Evolutionary conservation across 345 rosid species (phyloP), one percentile per base, ranked within the genome.

Genomic region (Ailanthus altissimus): DNA sequence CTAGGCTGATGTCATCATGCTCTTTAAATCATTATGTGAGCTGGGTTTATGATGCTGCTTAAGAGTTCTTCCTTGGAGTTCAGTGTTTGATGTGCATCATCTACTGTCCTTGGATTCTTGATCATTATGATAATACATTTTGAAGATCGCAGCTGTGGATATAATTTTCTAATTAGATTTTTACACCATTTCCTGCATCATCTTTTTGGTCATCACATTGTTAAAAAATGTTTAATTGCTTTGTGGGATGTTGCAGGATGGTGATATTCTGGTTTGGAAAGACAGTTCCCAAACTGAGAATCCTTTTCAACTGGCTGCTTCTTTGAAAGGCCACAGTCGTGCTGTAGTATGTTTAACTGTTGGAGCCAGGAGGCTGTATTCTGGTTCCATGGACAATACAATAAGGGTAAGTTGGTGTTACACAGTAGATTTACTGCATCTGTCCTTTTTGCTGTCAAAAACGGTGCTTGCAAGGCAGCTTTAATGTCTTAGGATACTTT

Each of bases 361-460:
- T 72, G 66, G 66, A 43, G 66, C 50, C 40, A 72, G 23, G 50
- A 72, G 50, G 75, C 54, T 72, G 21, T 72, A 72, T n/a, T 72
- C 75, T 42, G 53, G 75, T 42, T 72, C 66, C 38, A 58, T 72
- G 65, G 75, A 72, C 23, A 72, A 57, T 58, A 72, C 54, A 0
- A 72, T 72, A 58, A 57, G 75, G 54, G 65, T 42, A 57, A 72
- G 66, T 43, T 42, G 15, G 40, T 8, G 15, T 38, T 42, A 7
- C 38, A 23, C 11, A 42, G 21, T 14, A 10, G 25, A 21, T 72
- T 21, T 23, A 23, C 65, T 16, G 5, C 2, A n/a, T 40, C 2
- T 40, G 8, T 56, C n/a, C 12, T 5, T 54, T 23, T 18, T 54
- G n/a, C 61, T 21, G 38, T 56, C 23, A 7, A 0, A 13, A 25